phyloP scores from a whole-genome alignment of 768 basidiomycete genomes.

The Phlebiopsis gigantea region DNA sequence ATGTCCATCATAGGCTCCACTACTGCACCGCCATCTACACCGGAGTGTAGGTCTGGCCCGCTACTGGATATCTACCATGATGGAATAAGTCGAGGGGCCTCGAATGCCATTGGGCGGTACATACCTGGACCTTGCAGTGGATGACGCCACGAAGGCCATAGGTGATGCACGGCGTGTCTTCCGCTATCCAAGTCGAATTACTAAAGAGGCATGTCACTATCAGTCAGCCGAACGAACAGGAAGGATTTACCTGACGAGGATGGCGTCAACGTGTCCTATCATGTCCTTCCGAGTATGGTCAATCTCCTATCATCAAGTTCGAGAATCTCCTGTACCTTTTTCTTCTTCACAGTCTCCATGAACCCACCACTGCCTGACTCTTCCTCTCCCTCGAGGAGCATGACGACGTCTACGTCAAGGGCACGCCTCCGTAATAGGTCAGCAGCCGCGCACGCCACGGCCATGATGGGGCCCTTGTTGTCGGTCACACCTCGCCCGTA shows the following conservation, averaged over 20 bases:
- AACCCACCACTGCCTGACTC: conserved; percentile 93
- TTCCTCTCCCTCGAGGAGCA: conserved; percentile 95
- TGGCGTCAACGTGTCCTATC: conserved; percentile 86
- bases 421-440: conserved; percentile 66
- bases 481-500: conserved; percentile 92
- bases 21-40: conserved; percentile 86
- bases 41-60: conserved; percentile 85
- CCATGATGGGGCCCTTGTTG: conserved; percentile 93
- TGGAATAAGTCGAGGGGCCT: background rate
- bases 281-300: conserved; percentile 42
- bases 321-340: conserved; percentile 53
- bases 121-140: conserved; percentile 74
- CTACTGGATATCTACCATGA: conserved; percentile 55
- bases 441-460: conserved; percentile 85
- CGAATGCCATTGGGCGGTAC: background rate
- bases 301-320: background rate
- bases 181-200: conserved; percentile 96
- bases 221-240: background rate
- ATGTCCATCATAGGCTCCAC: conserved; percentile 93
- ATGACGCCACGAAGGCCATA: conserved; percentile 94
- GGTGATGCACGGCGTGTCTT: conserved; percentile 88
- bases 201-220: conserved; percentile 31
- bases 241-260: conserved; percentile 67
- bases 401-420: conserved; percentile 81
- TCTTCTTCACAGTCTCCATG: conserved; percentile 60